Base-by-base conservation (phyloP, 176 grass and related monocot genomes). In the Elaeis guineensis region DNA sequence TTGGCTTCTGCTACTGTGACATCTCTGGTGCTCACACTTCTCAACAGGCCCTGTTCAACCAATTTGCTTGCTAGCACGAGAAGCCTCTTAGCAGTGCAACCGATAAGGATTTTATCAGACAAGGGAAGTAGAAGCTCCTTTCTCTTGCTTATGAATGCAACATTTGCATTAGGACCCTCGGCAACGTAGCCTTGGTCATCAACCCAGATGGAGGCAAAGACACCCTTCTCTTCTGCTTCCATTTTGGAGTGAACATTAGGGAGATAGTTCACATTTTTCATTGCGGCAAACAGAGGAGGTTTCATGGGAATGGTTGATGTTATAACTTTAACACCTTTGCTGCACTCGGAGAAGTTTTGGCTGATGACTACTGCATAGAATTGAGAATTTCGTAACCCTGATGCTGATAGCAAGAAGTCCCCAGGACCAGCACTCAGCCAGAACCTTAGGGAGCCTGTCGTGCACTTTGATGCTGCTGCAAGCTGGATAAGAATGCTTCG, bases 181-280 rank as follows among this genome's bases (percentile, higher is more conserved):
- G 92, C 92, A 35, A 89, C 63, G 69, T 24, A 65, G 0, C 83
- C 87, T 3, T 80, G 4, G 3, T 80, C 76, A 77, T 97, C 87
- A 0, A 97, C 79, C 92, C 87, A 97, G 2, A 97, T 83, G 16
- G 78, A 71, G 2, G 83, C 80, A 55, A 82, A 96, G 9, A 80
- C 83, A 39, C 75, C 84, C 58, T 71, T 73, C 32, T 87, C 78
- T 79, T 97, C 92, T 6, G 87, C 87, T 72, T 97, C 83, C 83
- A 91, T 80, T 65, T 88, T 82, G 17, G 84, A 80, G 5, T 91
- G 84, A 49, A 84, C 92, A 59, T 97, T 97, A 18, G 87, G 92
- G 21, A 97, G 83, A 71, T 97, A 97, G 78, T 91, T 91, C 17
- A 89, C 92, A 59, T 97, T 97, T 77, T 97, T 97, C 28, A 66